A percentile compares a stretch with the other conserved stretches of the same genome.
phyloP scores from a whole-genome alignment of 1,284 basidiomycete species.

The Papiliotrema laurentii region DNA sequence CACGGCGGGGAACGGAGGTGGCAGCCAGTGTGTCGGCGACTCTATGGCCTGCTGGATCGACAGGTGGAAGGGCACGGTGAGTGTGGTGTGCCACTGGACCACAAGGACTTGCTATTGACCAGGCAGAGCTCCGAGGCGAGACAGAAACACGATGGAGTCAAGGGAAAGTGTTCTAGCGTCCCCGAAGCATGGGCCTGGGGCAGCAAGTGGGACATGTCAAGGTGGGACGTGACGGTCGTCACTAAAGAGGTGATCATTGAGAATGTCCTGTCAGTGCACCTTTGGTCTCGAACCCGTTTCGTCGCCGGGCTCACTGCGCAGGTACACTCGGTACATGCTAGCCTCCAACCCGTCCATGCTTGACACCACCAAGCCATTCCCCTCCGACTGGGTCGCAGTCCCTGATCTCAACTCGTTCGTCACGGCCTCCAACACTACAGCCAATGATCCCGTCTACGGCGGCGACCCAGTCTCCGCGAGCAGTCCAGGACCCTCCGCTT shows the following conservation, averaged over 20 bases:
- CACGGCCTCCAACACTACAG: constrained; percentile 3
- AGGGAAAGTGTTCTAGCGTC: constrained; percentile 12
- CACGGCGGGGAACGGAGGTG: constrained; percentile 16
- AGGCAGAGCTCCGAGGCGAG: constrained; percentile 11
- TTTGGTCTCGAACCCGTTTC: background rate
- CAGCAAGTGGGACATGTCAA: constrained; percentile 20
- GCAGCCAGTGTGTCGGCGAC: constrained; percentile 6
- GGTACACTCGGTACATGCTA: constrained; percentile 26
- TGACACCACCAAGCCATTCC: background rate
- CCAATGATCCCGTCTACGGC: background rate
- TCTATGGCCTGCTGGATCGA: constrained; percentile 22
- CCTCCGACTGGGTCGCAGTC: constrained; percentile 12
- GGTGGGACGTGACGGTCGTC: constrained; percentile 4
- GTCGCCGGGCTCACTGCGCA: background rate
- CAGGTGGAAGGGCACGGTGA: constrained; percentile 16
- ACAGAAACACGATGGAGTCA: constrained; percentile 11
- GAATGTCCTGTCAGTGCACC: constrained; percentile 21
- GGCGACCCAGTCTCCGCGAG: background rate
- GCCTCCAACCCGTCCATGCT: constrained; percentile 18
- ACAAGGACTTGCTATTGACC: no score
- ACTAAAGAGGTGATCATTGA: constrained; percentile 20
- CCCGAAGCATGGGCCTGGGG: constrained; percentile 24
- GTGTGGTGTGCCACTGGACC: constrained; percentile 1
- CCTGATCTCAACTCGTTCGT: constrained; percentile 28
- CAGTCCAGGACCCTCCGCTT: background rate